A percentile compares a stretch with the other conserved stretches of the same genome.
Conservation (phyloP, 768 basidiomycete species). For the Myochromella boudieri region DNA sequence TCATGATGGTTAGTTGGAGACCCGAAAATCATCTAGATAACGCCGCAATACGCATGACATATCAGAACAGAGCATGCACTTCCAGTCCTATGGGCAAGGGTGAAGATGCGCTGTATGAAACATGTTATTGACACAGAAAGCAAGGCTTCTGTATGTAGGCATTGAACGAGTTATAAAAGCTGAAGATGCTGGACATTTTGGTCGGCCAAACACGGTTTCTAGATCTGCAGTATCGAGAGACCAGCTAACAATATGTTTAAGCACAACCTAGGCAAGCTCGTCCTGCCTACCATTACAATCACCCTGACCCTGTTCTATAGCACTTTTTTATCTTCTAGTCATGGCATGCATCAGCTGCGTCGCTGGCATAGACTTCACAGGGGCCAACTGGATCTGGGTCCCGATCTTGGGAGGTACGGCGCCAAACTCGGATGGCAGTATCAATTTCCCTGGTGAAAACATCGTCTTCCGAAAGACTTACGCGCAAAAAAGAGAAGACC, state of each 20-base stretch:
- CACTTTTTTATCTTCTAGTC: not conserved
- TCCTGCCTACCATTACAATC: not conserved
- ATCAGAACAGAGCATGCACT: too few relatives aligned
- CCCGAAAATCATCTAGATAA: too few relatives aligned
- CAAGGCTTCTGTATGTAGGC: too few relatives aligned
- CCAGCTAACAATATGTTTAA: not conserved
- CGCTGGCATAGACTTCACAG: conserved; percentile 1
- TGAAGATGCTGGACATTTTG: too few relatives aligned
- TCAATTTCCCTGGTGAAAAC: conserved; percentile 22
- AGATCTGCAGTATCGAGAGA: too few relatives aligned
- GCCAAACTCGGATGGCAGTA: conserved; percentile 8
- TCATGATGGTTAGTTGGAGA: too few relatives aligned
- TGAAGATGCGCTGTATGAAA: too few relatives aligned
- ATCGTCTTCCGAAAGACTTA: conserved; percentile 29
- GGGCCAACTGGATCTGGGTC: conserved; percentile 10
- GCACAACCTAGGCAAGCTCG: not conserved
- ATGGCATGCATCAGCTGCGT: not conserved
- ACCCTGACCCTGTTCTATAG: not conserved
- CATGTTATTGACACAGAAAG: too few relatives aligned
- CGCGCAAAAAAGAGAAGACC: conserved; percentile 22
- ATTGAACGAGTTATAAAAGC: too few relatives aligned
- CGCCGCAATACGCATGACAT: too few relatives aligned
- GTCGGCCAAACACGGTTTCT: too few relatives aligned
- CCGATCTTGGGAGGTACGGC: conserved; percentile 7
- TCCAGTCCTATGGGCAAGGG: too few relatives aligned